phyloP scores from a whole-genome alignment of 768 basidiomycete species.

The Amanita subjunquillea region DNA sequence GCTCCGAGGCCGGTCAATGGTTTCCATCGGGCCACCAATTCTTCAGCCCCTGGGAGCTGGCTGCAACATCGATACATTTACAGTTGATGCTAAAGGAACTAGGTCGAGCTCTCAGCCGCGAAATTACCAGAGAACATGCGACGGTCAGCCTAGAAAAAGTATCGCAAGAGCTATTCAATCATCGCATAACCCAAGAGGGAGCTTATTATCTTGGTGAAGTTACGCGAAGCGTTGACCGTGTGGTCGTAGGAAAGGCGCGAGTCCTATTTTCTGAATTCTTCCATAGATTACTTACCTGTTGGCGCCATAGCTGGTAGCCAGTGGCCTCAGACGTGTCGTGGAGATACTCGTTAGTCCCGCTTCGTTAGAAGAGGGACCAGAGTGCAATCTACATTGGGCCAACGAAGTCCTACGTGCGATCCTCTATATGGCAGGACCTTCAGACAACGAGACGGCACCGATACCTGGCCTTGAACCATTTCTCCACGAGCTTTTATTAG shows the following conservation, averaged over 20 bases:
- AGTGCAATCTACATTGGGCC: constrained; percentile 37
- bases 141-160: constrained; percentile 56
- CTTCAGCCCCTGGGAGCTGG: constrained; percentile 78
- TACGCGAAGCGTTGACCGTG: constrained; percentile 55
- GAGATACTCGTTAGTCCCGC: constrained; percentile 35
- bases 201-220: constrained; percentile 81
- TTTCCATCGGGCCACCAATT: constrained; percentile 50
- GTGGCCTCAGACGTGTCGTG: constrained; percentile 56
- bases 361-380: constrained; percentile 16
- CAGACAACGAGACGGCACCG: constrained; percentile 33
- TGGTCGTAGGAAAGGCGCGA: constrained; percentile 59
- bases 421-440: constrained; percentile 56
- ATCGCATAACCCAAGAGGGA: constrained; percentile 68
- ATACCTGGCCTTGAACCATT: constrained; percentile 40
- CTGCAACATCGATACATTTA: constrained; percentile 71
- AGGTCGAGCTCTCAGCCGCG: constrained; percentile 54
- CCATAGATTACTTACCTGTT: not conserved
- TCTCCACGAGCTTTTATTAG: constrained; percentile 50
- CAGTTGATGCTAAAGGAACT: constrained; percentile 69
- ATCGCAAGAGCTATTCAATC: constrained; percentile 56
- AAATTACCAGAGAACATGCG: constrained; percentile 43
- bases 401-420: constrained; percentile 65
- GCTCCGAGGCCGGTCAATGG: constrained; percentile 27
- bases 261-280: not conserved
- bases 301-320: constrained; percentile 57